Conservation (phyloP, 768 basidiomycete species). For the Saitozyma podzolica region DNA sequence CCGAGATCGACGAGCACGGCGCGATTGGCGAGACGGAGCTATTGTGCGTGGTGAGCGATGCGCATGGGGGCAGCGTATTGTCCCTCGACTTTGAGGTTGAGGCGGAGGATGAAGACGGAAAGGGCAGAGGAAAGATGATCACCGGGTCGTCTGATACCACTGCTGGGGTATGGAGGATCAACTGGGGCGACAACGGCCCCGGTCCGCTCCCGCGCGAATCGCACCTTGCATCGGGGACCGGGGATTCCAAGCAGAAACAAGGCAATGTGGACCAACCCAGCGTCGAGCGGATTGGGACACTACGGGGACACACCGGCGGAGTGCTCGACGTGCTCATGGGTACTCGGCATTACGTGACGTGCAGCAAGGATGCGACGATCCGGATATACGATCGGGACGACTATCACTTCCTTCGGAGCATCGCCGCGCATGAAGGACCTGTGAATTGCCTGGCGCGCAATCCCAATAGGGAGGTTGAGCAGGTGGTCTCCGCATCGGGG, state of each 20-base stretch:
- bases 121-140: constrained; percentile 21
- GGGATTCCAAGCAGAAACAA: no score
- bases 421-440: constrained; percentile 20
- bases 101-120: constrained; percentile 1
- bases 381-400: constrained; percentile 14
- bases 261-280: not conserved
- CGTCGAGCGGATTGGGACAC: constrained; percentile 8
- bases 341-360: constrained; percentile 14
- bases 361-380: constrained; percentile 29
- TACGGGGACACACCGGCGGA: constrained; percentile 18
- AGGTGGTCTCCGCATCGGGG: constrained; percentile 27
- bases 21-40: not conserved
- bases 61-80: constrained; percentile 40
- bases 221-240: no score
- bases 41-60: constrained; percentile 11
- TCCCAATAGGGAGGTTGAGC: constrained; percentile 1
- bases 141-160: constrained; percentile 28
- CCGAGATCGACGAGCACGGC: not conserved
- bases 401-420: not conserved
- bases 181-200: not conserved
- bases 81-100: constrained; percentile 17
- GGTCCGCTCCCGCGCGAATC: not conserved
- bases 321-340: constrained; percentile 30
- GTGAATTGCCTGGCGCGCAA: constrained; percentile 31
- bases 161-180: constrained; percentile 25